Evolutionary conservation across 345 rosid genomes (phyloP).

Genomic region (Nasturtium officinale): DNA sequence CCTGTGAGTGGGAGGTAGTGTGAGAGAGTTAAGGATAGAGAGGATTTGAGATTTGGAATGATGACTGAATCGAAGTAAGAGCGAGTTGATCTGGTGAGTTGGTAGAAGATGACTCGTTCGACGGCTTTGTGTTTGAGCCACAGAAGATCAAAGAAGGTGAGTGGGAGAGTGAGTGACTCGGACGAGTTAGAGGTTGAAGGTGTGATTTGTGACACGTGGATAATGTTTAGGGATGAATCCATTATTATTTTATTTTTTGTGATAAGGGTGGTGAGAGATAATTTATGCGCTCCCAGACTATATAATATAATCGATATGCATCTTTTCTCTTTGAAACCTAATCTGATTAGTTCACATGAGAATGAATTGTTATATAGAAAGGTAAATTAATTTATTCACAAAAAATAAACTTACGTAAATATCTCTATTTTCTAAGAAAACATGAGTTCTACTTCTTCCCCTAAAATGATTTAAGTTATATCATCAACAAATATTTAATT

Average conservation of each 20-base stretch:
- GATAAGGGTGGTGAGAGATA: too few species aligned
- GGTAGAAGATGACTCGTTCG: slow-evolving; percentile 48
- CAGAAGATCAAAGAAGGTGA: slow-evolving; percentile 1
- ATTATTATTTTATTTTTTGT: too few species aligned
- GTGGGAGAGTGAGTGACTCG: neutral
- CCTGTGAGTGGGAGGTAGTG: slow-evolving; percentile 53
- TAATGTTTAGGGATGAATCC: neutral
- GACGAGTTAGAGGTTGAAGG: neutral
- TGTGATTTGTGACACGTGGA: neutral
- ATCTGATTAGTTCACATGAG: slow-evolving; percentile 15
- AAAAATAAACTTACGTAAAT: too few species aligned
- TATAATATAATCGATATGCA: neutral
- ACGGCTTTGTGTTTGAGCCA: slow-evolving; percentile 8
- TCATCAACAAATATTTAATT: too few species aligned
- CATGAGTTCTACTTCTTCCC: too few species aligned
- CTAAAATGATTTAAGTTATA: too few species aligned
- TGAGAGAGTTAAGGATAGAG: slow-evolving; percentile 44
- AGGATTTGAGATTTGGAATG: slow-evolving; percentile 44
- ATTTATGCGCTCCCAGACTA: neutral
- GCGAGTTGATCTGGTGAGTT: slow-evolving; percentile 29
- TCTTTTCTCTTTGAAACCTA: slow-evolving; percentile 45
- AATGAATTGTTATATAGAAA: too few species aligned
- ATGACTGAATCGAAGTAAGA: slow-evolving; percentile 42
- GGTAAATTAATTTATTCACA: too few species aligned
- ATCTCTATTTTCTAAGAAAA: too few species aligned